phyloP scores from a whole-genome alignment of 2,329 filamentous ascomycete genomes.

The Chaetomiaceae sp. region DNA sequence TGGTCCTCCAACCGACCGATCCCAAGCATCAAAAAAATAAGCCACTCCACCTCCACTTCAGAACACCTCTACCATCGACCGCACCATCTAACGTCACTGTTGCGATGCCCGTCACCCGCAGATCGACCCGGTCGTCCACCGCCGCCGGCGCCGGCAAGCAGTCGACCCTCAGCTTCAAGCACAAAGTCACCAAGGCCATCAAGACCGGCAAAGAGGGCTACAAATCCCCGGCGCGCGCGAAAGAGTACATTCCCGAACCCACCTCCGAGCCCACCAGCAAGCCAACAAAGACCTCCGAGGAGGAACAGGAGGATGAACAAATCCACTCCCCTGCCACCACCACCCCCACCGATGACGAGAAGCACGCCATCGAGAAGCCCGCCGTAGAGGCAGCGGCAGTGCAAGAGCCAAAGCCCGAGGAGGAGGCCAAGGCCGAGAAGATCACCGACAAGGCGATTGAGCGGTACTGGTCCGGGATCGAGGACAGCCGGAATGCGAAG shows the following conservation, averaged over 20 bases:
- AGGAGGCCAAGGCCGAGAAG: conserved; percentile 34
- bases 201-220: conserved; percentile 38
- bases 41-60: not conserved
- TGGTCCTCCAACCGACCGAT: not conserved
- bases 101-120: conserved; percentile 47
- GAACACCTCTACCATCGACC: not conserved
- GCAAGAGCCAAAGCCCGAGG: conserved; percentile 22
- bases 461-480: conserved; percentile 72
- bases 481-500: conserved; percentile 62
- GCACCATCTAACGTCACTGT: conserved; percentile 23
- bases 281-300: conserved; percentile 18
- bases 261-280: conserved; percentile 6
- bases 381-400: not conserved
- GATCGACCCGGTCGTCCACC: conserved; percentile 37
- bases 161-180: conserved; percentile 55
- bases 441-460: conserved; percentile 66
- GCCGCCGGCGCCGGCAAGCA: conserved; percentile 42
- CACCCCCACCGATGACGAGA: conserved; percentile 9
- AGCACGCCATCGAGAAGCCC: conserved; percentile 26
- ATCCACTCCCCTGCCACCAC: too few relatives aligned
- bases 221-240: conserved; percentile 33
- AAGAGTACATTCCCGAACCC: conserved; percentile 28
- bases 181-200: conserved; percentile 52
- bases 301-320: not conserved
- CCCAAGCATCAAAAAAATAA: not conserved